Evolutionary conservation across 148 eudicot genomes (phyloP).

Genomic region (Silene uniflora): DNA sequence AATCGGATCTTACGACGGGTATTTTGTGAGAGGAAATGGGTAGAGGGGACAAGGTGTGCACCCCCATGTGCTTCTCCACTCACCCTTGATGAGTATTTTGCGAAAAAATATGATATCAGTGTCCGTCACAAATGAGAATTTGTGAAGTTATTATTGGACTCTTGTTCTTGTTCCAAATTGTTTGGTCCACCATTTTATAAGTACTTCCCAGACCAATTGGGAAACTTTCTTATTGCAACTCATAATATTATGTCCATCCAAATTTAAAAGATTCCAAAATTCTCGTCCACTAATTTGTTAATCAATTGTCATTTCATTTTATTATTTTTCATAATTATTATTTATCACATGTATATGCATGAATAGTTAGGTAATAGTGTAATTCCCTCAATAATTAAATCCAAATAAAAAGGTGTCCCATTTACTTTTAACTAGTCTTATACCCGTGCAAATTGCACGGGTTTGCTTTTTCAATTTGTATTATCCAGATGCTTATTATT

Average conservation of each 20-base stretch:
- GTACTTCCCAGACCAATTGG: background rate
- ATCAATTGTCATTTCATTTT: slow-evolving; percentile 10
- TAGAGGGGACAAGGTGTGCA: too few relatives aligned
- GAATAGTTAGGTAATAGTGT: background rate
- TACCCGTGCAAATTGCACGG: too few relatives aligned
- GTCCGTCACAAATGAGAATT: too few relatives aligned
- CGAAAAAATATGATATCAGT: too few relatives aligned
- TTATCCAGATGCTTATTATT: too few relatives aligned
- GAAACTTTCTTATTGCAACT: background rate
- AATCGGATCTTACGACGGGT: too few relatives aligned
- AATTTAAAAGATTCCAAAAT: slow-evolving; percentile 6
- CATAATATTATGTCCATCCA: slow-evolving; percentile 1
- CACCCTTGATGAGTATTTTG: too few relatives aligned
- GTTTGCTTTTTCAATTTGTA: too few relatives aligned
- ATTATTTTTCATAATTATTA: background rate
- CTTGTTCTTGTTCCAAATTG: slow-evolving; percentile 4
- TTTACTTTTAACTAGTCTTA: background rate
- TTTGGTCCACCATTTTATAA: slow-evolving; percentile 3
- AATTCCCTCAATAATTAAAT: background rate
- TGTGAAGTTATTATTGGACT: slow-evolving; percentile 10
- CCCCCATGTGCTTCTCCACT: too few relatives aligned
- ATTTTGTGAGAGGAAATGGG: too few relatives aligned
- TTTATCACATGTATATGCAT: slow-evolving; percentile 15
- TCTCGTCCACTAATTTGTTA: slow-evolving; percentile 9
- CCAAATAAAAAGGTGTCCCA: slow-evolving; percentile 2